phyloP scores from a whole-genome alignment of 441 rosid species.

The Eruca vesicaria region DNA sequence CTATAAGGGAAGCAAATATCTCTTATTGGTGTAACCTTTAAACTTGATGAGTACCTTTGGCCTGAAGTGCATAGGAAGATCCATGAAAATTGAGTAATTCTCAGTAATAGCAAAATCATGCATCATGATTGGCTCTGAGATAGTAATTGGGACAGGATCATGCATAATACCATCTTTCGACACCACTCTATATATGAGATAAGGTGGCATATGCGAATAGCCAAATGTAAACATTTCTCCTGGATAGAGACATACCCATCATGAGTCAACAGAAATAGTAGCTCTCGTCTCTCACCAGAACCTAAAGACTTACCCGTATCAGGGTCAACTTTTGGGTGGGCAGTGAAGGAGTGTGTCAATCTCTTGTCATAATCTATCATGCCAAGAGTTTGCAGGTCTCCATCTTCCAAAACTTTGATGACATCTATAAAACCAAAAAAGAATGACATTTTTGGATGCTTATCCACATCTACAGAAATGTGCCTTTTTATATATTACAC shows the following conservation, averaged over 20 bases:
- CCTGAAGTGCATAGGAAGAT: neutral
- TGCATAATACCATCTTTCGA: neutral
- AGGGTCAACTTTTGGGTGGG: neutral
- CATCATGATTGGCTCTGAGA: neutral
- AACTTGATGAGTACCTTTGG: neutral
- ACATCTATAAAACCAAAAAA: neutral
- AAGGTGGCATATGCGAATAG: neutral
- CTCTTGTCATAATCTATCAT: neutral
- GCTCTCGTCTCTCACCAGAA: neutral
- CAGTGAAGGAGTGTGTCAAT: neutral
- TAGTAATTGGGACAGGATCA: neutral
- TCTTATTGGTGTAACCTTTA: neutral
- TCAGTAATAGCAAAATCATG: neutral
- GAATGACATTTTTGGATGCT: neutral
- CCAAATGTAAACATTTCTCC: neutral
- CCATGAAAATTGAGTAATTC: neutral
- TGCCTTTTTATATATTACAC: neutral
- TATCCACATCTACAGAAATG: neutral
- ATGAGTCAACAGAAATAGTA: neutral
- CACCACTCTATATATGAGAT: neutral
- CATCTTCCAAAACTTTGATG: neutral
- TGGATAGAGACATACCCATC: neutral
- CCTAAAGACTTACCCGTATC: neutral
- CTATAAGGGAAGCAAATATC: neutral
- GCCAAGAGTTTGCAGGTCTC: neutral